Evolutionary conservation across 75 land plant genomes (phyloP), one percentile per base, ranked within the genome.

Genomic region (Ceratopteris richardii): DNA sequence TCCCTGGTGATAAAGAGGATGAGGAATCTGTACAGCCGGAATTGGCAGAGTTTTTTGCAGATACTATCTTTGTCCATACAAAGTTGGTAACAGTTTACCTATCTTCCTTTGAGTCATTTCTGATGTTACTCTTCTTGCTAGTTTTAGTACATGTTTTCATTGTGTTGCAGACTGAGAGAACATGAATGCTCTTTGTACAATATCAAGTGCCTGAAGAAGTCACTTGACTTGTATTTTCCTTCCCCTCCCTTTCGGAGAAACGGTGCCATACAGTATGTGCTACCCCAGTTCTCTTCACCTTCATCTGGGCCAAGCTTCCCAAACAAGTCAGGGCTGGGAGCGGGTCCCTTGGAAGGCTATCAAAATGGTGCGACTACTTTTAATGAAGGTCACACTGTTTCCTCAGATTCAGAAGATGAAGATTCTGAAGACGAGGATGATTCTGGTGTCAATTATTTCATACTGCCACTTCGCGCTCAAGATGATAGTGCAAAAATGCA

Each of bases 61-160:
- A 73, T 51, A 86, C 87, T 28, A 70, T 89, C 33, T 94, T 94
- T 64, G 70, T 94, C 12, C 91, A 89, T 61, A 77, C 98, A 25
- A 92, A 92, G 97, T 92, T 29, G 65, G 91, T 76, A 36, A 54
- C 50, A 44, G n/a, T 16, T 16, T 51, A 0, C 12, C 55, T 5
- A 31, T 25, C 17, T 46, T 14, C 48, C 17, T 46, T 46, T 46
- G 12, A 46, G 21, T 20, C 12, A 17, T 5, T 20, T 46, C 21
- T 46, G 17, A 46, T 20, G 3, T 33, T 33, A 33, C 9, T 33
- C 7, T 9, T 4, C 3, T 3, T 33, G 37, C 37, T 33, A 33
- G 37, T 33, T 3, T 9, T 33, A 33, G 37, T 33, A 9, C 37
- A 33, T 33, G 37, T 33, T 33, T 33, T 33, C 9, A 4, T 55